Percentiles rank a stretch among this genome's conserved stretches.
Conservation (phyloP, 768 basidiomycete genomes). For the Collybia mongolica region DNA sequence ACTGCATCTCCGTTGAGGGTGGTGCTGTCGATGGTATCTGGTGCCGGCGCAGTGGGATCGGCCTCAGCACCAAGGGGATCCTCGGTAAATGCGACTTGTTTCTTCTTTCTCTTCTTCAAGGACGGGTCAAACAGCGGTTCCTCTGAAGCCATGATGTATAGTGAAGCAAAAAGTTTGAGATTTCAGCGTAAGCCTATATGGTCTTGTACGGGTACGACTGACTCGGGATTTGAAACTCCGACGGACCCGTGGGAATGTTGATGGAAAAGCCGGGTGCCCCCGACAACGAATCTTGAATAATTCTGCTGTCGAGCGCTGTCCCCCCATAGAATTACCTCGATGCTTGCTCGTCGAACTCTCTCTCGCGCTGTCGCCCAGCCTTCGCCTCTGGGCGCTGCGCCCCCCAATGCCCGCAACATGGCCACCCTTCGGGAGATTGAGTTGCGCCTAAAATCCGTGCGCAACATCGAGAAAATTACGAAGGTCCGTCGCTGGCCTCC, state of each 20-base stretch:
- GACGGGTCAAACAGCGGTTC: slow-evolving; percentile 84
- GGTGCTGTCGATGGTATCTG: slow-evolving; percentile 66
- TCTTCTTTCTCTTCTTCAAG: slow-evolving; percentile 87
- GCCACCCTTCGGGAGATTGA: slow-evolving; percentile 98
- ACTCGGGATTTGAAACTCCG: slow-evolving; percentile 18
- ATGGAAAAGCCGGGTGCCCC: slow-evolving; percentile 39
- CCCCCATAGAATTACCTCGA: slow-evolving; percentile 27
- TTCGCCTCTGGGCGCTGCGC: slow-evolving; percentile 37
- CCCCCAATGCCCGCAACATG: slow-evolving; percentile 76
- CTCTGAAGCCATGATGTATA: slow-evolving; percentile 52
- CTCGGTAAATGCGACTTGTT: slow-evolving; percentile 81
- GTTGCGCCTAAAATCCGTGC: slow-evolving; percentile 91
- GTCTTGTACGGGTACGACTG: neutral
- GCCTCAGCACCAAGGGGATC: slow-evolving; percentile 81
- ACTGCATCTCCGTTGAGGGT: slow-evolving; percentile 71
- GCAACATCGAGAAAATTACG: slow-evolving; percentile 99
- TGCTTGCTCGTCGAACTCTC: slow-evolving; percentile 49
- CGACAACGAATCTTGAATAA: slow-evolving; percentile 28
- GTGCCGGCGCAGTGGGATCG: slow-evolving; percentile 79
- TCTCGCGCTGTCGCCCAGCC: slow-evolving; percentile 36
- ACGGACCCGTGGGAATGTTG: slow-evolving; percentile 28
- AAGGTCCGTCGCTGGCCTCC: slow-evolving; percentile 57
- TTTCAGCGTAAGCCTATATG: neutral
- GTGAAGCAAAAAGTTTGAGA: slow-evolving; percentile 1
- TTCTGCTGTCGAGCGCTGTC: slow-evolving; percentile 3